These are phyloP conservation scores for Diaporthe vaccinii DNA, from an alignment of 2,329 filamentous ascomycete genomes.

Conservation along the genomic window DNA sequence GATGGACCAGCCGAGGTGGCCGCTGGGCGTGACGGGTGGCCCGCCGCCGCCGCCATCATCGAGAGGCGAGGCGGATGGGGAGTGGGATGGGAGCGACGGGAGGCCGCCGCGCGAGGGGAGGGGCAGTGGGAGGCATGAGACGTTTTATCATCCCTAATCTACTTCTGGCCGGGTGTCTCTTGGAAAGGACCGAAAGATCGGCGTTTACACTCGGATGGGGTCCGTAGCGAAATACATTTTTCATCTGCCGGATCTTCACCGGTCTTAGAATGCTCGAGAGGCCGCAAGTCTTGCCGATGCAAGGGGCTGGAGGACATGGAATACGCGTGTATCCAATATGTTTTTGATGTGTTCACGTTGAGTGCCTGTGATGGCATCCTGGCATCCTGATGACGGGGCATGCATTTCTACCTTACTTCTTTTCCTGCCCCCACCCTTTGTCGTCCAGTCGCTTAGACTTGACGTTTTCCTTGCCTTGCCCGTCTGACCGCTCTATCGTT, in stretches of 20 bases:
- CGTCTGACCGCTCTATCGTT: not conserved
- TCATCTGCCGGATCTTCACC: not conserved
- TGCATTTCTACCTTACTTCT: fast-evolving
- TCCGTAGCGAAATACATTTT: not conserved
- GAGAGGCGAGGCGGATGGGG: not conserved
- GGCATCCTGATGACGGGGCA: not conserved
- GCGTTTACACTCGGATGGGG: not conserved
- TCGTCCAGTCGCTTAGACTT: not conserved
- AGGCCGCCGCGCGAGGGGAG: constrained; percentile 9
- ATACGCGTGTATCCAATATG: not conserved
- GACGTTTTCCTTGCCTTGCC: not conserved
- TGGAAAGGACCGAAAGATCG: not conserved
- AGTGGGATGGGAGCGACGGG: not conserved
- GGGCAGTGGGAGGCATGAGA: constrained; percentile 42
- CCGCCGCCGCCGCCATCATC: not conserved
- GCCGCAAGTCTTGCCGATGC: not conserved
- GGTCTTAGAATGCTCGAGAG: not conserved
- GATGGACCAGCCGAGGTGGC: constrained; percentile 26
- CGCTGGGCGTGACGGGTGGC: constrained; percentile 18
- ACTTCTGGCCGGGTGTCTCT: not conserved
- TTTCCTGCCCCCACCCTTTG: not conserved
- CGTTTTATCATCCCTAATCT: constrained; percentile 45
- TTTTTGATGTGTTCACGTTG: not conserved
- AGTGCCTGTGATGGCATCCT: not conserved
- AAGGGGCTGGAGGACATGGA: not conserved